Base-by-base conservation (phyloP, 1,139 yeast genomes). In the Candida freyschussii region DNA sequence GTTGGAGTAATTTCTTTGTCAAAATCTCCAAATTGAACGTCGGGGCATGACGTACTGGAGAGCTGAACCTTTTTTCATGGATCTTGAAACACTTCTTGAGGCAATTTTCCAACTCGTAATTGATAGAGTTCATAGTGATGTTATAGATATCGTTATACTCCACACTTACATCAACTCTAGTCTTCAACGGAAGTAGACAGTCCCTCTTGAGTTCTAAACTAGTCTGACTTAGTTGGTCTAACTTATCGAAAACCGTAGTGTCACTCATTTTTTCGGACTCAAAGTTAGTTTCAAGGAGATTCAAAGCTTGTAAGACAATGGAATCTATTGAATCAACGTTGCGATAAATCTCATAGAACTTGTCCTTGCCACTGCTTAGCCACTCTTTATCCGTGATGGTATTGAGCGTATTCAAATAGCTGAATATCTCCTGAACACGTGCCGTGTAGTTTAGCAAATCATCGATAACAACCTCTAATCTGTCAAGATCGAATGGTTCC, bases 131-230 rank as follows among this genome's bases (percentile, higher is more conserved):
- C 41, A 81, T 64, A 17, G 78, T 73, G 23, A 60, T 60, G 28
- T 65, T 65, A 33, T 64, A 66, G 23, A 82, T 62, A 46, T 82
- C 93, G 32, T 66, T 60, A 56, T 69, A 78, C 40, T 75, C 79
- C 10, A 68, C 60, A 1, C 82, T 66, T 7, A 78, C 58, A 38
- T 74, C 81, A 9, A 78, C 59, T 31, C 63, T 63, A 25, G 59
- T 56, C 46, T 74, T 70, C 2, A 58, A 43, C 7, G 63, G 50
- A 7, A 67, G 43, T 27, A 56, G 43, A 30, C 11, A 65, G 47
- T 34, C 52, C 45, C 38, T 62, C 66, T 48, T 50, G 22, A 72
- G 59, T 20, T 54, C 56, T 13, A 53, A 36, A 15, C 56, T 47
- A 0, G 47, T 33, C 21, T 41, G 36, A 24, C 47, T 40, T 24